Percentiles rank a stretch among this genome's conserved stretches.
These are phyloP conservation scores for Salix viminalis DNA, from an alignment of 345 rosid species.

Conservation along the genomic window DNA sequence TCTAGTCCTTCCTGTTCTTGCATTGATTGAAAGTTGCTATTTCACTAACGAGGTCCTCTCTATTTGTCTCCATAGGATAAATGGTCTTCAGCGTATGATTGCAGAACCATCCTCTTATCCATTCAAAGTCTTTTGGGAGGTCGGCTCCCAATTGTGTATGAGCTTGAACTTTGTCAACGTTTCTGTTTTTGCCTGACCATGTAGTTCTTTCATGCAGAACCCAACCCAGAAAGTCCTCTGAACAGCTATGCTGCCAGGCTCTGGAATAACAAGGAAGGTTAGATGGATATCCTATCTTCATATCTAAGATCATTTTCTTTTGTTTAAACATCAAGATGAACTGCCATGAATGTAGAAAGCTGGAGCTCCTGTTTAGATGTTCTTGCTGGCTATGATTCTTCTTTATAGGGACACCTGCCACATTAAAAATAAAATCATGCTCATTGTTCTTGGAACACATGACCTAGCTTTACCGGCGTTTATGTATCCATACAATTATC, in stretches of 20 bases:
- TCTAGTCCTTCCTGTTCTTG: neutral
- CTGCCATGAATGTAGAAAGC: neutral
- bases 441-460: neutral
- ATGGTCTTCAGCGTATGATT: conserved; percentile 35
- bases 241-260: conserved; percentile 27
- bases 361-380: neutral
- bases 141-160: neutral
- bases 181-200: neutral
- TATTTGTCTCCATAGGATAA: conserved; percentile 17
- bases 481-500: neutral
- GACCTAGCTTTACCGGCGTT: neutral
- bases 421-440: neutral
- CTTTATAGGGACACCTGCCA: neutral
- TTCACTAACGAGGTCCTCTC: neutral
- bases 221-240: conserved; percentile 27
- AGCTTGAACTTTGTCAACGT: neutral
- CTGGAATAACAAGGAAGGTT: conserved; percentile 26
- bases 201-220: conserved; percentile 12
- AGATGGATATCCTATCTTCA: neutral
- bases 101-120: conserved; percentile 28
- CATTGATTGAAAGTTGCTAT: too few species aligned
- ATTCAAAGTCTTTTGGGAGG: conserved; percentile 34
- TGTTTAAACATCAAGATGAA: neutral
- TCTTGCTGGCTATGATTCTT: neutral
- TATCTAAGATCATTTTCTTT: neutral